These are phyloP conservation scores for Leccinellum luteum DNA, from an alignment of 768 basidiomycete species.

Conservation along the genomic window DNA sequence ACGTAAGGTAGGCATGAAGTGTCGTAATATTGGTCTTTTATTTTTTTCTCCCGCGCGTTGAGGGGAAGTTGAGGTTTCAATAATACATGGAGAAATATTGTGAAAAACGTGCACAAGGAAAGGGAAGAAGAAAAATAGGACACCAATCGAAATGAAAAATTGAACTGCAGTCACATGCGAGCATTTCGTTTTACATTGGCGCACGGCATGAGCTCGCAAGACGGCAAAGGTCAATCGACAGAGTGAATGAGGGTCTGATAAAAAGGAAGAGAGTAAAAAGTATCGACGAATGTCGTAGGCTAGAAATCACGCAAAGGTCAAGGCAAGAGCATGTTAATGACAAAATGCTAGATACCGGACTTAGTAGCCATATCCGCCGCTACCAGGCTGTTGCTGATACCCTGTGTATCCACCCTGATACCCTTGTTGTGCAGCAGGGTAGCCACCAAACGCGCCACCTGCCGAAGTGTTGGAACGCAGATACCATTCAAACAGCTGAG, in stretches of 20 bases:
- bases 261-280: background rate
- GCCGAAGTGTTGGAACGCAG: background rate
- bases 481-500: background rate
- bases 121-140: background rate
- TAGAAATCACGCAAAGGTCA: background rate
- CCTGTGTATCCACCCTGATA: constrained; percentile 25
- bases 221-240: background rate
- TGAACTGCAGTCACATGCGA: constrained; percentile 4
- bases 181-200: constrained; percentile 20
- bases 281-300: background rate
- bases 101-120: background rate
- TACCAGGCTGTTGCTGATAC: constrained; percentile 25
- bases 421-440: constrained; percentile 19
- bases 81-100: constrained; percentile 10
- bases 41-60: background rate
- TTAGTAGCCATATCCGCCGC: constrained; percentile 32
- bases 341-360: background rate
- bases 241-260: background rate
- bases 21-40: background rate
- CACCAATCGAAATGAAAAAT: background rate
- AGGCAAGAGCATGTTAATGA: background rate
- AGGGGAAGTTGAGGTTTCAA: background rate
- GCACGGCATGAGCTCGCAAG: constrained; percentile 11
- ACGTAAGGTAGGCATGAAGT: background rate
- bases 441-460: constrained; percentile 14